phyloP scores from a whole-genome alignment of 345 rosid species.

The Lumnitzera littorea region DNA sequence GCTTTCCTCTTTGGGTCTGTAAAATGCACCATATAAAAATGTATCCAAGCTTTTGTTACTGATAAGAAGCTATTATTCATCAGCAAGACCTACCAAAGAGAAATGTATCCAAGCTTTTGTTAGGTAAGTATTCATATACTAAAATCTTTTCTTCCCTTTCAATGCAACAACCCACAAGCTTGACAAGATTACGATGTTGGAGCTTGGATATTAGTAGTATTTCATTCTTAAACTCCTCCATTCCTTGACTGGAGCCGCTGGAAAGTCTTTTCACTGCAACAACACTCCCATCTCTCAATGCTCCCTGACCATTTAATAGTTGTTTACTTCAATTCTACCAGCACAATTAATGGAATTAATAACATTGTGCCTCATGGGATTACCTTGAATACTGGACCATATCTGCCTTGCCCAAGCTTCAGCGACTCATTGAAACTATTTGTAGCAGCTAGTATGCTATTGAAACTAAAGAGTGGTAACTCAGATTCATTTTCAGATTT shows the following conservation, averaged over 20 bases:
- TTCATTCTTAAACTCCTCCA: slow-evolving; percentile 49
- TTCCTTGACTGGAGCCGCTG: slow-evolving; percentile 50
- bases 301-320: slow-evolving; percentile 28
- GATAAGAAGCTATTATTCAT: no score
- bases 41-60: not conserved
- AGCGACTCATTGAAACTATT: not conserved
- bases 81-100: slow-evolving; percentile 17
- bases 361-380: not conserved
- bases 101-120: slow-evolving; percentile 24
- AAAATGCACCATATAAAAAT: not conserved
- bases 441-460: slow-evolving; percentile 2
- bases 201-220: slow-evolving; percentile 47
- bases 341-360: not conserved
- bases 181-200: slow-evolving; percentile 62
- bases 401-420: slow-evolving; percentile 13
- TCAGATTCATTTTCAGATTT: slow-evolving; percentile 1
- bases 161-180: slow-evolving; percentile 49
- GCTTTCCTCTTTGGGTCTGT: slow-evolving; percentile 13
- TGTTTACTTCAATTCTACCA: no score
- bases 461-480: not conserved
- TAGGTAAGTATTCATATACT: slow-evolving; percentile 45
- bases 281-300: slow-evolving; percentile 25
- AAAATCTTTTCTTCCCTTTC: slow-evolving; percentile 49
- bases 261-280: slow-evolving; percentile 61
- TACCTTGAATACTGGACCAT: slow-evolving; percentile 8